Conservation (phyloP, 2,329 filamentous ascomycete species). For the Cadophora luteo-olivacea region DNA sequence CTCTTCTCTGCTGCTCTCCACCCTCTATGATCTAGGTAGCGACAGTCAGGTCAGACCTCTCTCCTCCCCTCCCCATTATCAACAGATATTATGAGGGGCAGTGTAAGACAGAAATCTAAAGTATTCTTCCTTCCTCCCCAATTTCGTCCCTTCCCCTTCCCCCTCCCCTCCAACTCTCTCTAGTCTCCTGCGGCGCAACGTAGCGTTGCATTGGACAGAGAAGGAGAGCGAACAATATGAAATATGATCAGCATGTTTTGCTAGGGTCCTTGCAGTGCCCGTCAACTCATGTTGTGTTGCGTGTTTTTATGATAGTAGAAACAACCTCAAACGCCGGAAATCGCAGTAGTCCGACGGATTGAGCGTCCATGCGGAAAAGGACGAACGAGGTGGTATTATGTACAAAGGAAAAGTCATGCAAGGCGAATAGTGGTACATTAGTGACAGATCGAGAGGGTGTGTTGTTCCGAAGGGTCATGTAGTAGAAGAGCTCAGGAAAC, state of each 20-base stretch:
- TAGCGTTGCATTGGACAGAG: not conserved
- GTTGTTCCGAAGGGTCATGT: slow-evolving; percentile 12
- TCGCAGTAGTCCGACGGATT: not conserved
- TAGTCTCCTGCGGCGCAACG: not conserved
- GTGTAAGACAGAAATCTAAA: slow-evolving; percentile 7
- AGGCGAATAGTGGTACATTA: slow-evolving; percentile 22
- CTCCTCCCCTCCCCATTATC: slow-evolving; percentile 6
- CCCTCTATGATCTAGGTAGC: slow-evolving; percentile 18
- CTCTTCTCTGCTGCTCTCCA: not conserved
- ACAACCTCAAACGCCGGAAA: not conserved
- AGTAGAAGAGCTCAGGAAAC: not conserved
- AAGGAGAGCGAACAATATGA: slow-evolving; percentile 3
- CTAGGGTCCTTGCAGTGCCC: not conserved
- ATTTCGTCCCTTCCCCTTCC: not conserved
- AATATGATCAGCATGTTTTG: not conserved
- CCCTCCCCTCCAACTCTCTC: not conserved
- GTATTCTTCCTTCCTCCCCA: not conserved
- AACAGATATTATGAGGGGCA: not conserved
- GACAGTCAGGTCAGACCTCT: slow-evolving; percentile 17
- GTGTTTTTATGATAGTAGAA: not conserved
- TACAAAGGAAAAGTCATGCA: slow-evolving; percentile 17
- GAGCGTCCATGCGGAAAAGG: not conserved
- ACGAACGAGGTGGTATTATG: slow-evolving; percentile 18
- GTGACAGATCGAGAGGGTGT: slow-evolving; percentile 15
- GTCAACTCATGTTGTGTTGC: not conserved